phyloP scores from a whole-genome alignment of 2,329 filamentous ascomycete species.

The Nothophaeocryptopus gaeumannii region DNA sequence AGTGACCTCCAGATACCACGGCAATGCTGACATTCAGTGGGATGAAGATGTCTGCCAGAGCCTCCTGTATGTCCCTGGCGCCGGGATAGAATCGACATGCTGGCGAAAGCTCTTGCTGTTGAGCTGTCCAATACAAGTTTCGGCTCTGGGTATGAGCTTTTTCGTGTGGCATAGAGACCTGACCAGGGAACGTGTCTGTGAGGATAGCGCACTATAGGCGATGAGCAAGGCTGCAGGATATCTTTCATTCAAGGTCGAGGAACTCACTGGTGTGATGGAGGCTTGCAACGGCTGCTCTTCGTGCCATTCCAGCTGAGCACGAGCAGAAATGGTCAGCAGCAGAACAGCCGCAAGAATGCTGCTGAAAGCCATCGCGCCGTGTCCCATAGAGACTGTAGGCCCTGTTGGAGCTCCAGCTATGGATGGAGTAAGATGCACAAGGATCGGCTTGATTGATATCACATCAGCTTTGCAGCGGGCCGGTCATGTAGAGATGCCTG shows the following conservation, averaged over 20 bases:
- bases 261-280: not conserved
- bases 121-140: constrained; percentile 11
- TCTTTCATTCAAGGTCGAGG: not conserved
- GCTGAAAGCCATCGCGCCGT: not conserved
- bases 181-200: constrained; percentile 10
- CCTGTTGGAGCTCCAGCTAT: not conserved
- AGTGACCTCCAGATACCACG: constrained; percentile 29
- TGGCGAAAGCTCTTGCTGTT: constrained; percentile 12
- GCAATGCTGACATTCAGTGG: constrained; percentile 25
- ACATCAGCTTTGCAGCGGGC: not conserved
- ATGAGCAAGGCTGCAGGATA: too few species aligned
- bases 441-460: not conserved
- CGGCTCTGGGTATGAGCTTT: constrained; percentile 10
- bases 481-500: not conserved
- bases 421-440: not conserved
- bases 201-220: constrained; percentile 14
- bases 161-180: constrained; percentile 8
- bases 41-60: constrained; percentile 19
- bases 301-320: constrained; percentile 3
- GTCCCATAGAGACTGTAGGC: not conserved
- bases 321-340: not conserved
- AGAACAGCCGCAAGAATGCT: not conserved
- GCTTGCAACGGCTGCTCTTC: constrained; percentile 8
- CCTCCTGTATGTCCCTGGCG: constrained; percentile 19
- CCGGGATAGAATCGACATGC: constrained; percentile 21